Percentiles rank a stretch among this genome's conserved stretches.
Conservation (phyloP, 2,329 filamentous ascomycete genomes). For the Ophiostoma sp. region DNA sequence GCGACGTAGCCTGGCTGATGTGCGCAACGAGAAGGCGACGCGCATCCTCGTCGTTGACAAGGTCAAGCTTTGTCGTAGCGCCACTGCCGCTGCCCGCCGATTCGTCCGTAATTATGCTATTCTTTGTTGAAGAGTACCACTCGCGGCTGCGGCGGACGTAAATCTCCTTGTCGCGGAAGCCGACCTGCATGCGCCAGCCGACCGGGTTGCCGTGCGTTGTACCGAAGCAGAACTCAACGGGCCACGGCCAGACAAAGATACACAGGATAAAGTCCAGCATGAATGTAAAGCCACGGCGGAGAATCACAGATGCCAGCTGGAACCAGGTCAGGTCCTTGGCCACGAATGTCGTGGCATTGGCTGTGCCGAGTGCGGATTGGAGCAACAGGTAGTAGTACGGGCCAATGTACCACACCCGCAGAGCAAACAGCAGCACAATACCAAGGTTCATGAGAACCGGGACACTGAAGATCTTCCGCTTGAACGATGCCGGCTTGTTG, state of each 20-base stretch:
- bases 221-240: conserved; percentile 68
- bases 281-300: conserved; percentile 64
- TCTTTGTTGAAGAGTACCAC: conserved; percentile 57
- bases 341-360: conserved; percentile 67
- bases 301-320: conserved; percentile 57
- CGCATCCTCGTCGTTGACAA: conserved; percentile 51
- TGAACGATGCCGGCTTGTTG: conserved; percentile 65
- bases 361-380: conserved; percentile 63
- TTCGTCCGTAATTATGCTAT: neutral
- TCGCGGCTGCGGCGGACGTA: conserved; percentile 74
- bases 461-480: conserved; percentile 79
- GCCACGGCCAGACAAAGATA: conserved; percentile 71
- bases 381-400: conserved; percentile 73
- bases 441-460: conserved; percentile 73
- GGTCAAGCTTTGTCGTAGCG: conserved; percentile 48
- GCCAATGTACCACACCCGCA: conserved; percentile 66
- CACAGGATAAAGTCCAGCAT: conserved; percentile 71
- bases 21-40: conserved; percentile 61
- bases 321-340: conserved; percentile 56
- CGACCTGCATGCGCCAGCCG: conserved; percentile 70
- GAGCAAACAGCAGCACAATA: conserved; percentile 64
- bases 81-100: neutral
- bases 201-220: conserved; percentile 60
- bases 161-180: conserved; percentile 78
- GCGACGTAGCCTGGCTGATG: conserved; percentile 68